Conservation (phyloP, 768 basidiomycete species). For the Lactarius deliciosus region DNA sequence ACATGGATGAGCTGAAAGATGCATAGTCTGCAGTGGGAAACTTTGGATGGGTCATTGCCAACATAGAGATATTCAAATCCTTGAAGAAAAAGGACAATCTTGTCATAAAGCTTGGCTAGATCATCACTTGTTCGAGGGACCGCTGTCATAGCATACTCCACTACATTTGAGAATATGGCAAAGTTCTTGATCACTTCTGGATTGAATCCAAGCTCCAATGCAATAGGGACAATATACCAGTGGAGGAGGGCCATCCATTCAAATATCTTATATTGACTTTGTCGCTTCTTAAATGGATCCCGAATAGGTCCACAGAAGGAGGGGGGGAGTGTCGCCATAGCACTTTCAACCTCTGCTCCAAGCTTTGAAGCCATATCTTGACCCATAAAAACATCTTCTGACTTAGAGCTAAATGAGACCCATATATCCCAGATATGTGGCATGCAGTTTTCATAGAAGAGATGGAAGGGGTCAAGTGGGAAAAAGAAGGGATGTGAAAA, state of each 20-base stretch:
- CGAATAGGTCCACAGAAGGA: neutral
- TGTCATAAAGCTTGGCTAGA: neutral
- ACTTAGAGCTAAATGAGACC: too few relatives aligned
- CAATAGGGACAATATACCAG: slow-evolving; percentile 2
- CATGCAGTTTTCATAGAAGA: too few relatives aligned
- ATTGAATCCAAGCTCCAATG: slow-evolving; percentile 14
- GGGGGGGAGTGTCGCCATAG: neutral
- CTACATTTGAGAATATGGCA: neutral
- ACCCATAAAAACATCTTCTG: too few relatives aligned
- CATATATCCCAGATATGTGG: too few relatives aligned
- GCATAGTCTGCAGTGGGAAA: neutral
- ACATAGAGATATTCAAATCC: slow-evolving; percentile 12
- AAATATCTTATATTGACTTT: neutral
- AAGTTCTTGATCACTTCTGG: slow-evolving; percentile 24
- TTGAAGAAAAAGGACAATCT: slow-evolving; percentile 1
- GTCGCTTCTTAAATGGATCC: neutral
- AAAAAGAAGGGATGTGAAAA: too few relatives aligned
- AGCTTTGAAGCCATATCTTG: too few relatives aligned
- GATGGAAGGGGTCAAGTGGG: too few relatives aligned
- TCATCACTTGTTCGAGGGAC: neutral
- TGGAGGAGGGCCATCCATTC: slow-evolving; percentile 4
- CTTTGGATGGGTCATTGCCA: neutral
- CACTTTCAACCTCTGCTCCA: too few relatives aligned
- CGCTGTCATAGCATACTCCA: neutral
- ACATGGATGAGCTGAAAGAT: too few relatives aligned